These are phyloP conservation scores for Arxiozyma slooffiae DNA, from an alignment of 1,139 yeast species.

Conservation along the genomic window DNA sequence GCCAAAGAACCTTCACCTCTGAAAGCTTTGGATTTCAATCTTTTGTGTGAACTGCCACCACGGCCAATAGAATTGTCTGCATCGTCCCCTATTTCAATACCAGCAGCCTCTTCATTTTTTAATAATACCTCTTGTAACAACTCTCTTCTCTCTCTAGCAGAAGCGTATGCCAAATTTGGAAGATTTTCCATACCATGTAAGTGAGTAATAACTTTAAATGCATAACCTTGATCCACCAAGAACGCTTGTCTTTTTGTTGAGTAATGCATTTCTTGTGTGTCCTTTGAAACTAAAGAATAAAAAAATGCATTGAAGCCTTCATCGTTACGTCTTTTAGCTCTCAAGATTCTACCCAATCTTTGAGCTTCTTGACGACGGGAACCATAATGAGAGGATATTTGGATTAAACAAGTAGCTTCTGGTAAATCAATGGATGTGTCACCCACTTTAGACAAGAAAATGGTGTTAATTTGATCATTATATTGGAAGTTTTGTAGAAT, in stretches of 20 bases:
- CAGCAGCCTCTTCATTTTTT: slow-evolving; percentile 96
- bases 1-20: slow-evolving; percentile 85
- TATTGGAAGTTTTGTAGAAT: slow-evolving; percentile 93
- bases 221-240: slow-evolving; percentile 97
- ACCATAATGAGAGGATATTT: slow-evolving; percentile 95
- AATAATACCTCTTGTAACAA: slow-evolving; percentile 81
- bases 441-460: slow-evolving; percentile 92
- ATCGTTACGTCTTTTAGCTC: slow-evolving; percentile 97
- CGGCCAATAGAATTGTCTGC: slow-evolving; percentile 76
- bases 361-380: slow-evolving; percentile 99
- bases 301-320: slow-evolving; percentile 98
- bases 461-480: slow-evolving; percentile 90
- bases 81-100: slow-evolving; percentile 90
- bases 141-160: slow-evolving; percentile 86
- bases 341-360: slow-evolving; percentile 82
- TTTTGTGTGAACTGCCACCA: slow-evolving; percentile 39
- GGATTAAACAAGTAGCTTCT: slow-evolving; percentile 95
- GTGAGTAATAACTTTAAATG: slow-evolving; percentile 95
- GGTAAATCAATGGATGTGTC: slow-evolving; percentile 97
- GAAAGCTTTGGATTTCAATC: slow-evolving; percentile 44
- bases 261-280: slow-evolving; percentile 97
- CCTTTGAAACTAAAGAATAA: slow-evolving; percentile 90
- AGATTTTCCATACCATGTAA: slow-evolving; percentile 92
- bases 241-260: slow-evolving; percentile 97
- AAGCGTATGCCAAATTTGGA: slow-evolving; percentile 84